Evolutionary conservation across 2,329 filamentous ascomycete species (phyloP), one percentile per base, ranked within the genome.

Genomic region (Furcasterigmium sp.): DNA sequence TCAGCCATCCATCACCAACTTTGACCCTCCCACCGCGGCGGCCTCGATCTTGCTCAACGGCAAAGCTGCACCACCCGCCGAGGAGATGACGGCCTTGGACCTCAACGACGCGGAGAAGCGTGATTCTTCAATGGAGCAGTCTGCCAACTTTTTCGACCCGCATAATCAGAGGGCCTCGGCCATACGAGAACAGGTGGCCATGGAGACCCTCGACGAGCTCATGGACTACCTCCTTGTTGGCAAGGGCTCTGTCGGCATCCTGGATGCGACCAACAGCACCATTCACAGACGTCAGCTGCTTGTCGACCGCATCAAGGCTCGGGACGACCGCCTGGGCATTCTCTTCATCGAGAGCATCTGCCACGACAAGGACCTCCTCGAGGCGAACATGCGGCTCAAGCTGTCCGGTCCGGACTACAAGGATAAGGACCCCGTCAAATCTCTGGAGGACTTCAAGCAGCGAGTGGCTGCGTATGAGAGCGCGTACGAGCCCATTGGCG

Each of bases 241-340:
- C 42, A 88, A 85, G 21, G 93, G 93, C 37, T 87, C 90, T 23
- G 88, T 97, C 9, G 93, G 93, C 29, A 97, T 98, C 50, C 79
- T 98, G 11, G 93, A 98, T 65, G 93, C 93, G 8, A 98, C 93
- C 8, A 98, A 98, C 69, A 96, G 91, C 68, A 98, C 93, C 1
- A 76, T 95, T 39, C 79, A 88, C 50, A 84, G 93, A 29, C 81
- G 93, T 39, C 84, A 91, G 63, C 76, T 86, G 20, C 78, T 98
- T 43, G 89, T 95, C 56, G 79, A 91, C 47, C 85, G 82, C 52
- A 88, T 97, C 56, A 86, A 87, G 55, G 70, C 82, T 41, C 80
- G 87, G 41, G 91, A 94, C 53, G 90, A 91, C 3, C 86, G 87
- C 47, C 74, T 98, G 18, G 91, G 91, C 25, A 89, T 98, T 15